Base-by-base conservation (phyloP, 148 eudicot species). In the Mesembryanthemum crystallinum region DNA sequence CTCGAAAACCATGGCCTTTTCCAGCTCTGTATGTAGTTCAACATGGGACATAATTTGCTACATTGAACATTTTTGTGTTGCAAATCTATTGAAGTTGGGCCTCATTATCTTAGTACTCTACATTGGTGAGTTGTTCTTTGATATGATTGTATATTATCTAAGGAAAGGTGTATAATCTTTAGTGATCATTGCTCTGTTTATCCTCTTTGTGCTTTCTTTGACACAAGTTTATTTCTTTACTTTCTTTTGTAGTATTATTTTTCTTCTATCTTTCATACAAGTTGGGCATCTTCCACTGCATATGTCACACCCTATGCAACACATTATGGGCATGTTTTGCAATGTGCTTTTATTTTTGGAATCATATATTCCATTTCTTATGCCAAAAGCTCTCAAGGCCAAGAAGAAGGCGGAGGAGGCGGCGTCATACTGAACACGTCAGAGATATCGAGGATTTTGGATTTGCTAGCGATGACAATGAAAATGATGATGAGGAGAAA, bases 231-330 rank as follows among this genome's bases (percentile, higher is more conserved):
- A 37, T 3, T 42, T 67, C 39, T 15, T 12, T 42, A 39, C 42
- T 12, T 0, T 67, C 27, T 24, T 24, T 1, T 79, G 85, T 84
- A 86, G 91, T 82, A 58, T 81, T 88, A 33, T 58, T 84, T 25
- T 82, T 85, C 80, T 67, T 85, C 37, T 77, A 88, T 66, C 76
- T 82, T 47, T 25, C 78, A 42, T 82, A 69, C 79, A 84, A 86
- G 69, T 37, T 88, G 83, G 84, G 89, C 28, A 81, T 88, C 39
- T 86, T 77, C 76, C 83, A 81, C 70, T 86, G 87, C 82, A 64
- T 88, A 30, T 74, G 83, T 45, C 82, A 69, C 49, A 74, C 72
- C 29, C 27, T 82, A 11, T 81, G 76, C 71, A 82, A 80, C 52
- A 49, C 57, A 23, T 6, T 39, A 63, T 84, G 85, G 83, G 79